A percentile compares a stretch with the other conserved stretches of the same genome.
phyloP scores from a whole-genome alignment of 1,284 basidiomycete species.

The Naganishia sp. region DNA sequence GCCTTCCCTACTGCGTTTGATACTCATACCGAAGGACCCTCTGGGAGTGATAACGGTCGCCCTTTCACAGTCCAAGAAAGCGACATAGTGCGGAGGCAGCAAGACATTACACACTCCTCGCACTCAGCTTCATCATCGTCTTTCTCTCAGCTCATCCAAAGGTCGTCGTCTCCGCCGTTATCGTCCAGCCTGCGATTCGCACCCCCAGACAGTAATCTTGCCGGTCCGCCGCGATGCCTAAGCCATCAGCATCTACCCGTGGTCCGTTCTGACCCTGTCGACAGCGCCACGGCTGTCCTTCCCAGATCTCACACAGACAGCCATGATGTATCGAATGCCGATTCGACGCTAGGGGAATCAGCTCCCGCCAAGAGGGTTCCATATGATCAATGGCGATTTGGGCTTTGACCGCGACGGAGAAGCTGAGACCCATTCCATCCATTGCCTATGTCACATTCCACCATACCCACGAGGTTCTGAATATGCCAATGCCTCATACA shows the following conservation, averaged over 20 bases:
- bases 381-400: conserved; percentile 22
- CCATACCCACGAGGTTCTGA: neutral
- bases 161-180: neutral
- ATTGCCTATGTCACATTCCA: neutral
- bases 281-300: too few species aligned
- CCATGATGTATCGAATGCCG: neutral
- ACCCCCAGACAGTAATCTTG: neutral
- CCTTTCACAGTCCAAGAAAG: too few species aligned
- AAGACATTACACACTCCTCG: neutral
- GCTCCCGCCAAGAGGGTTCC: neutral
- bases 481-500: conserved; percentile 7
- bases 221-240: neutral
- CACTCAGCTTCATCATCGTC: neutral
- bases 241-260: neutral
- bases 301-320: neutral
- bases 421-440: neutral
- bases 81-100: neutral
- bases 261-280: too few species aligned
- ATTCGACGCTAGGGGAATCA: too few species aligned
- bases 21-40: too few species aligned
- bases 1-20: too few species aligned
- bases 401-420: neutral
- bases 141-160: neutral
- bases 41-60: too few species aligned
- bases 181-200: neutral